Percentiles rank a stretch among this genome's conserved stretches.
These are phyloP conservation scores for Lasiosphaeris hirsuta DNA, from an alignment of 495 filamentous ascomycete genomes.

Conservation along the genomic window DNA sequence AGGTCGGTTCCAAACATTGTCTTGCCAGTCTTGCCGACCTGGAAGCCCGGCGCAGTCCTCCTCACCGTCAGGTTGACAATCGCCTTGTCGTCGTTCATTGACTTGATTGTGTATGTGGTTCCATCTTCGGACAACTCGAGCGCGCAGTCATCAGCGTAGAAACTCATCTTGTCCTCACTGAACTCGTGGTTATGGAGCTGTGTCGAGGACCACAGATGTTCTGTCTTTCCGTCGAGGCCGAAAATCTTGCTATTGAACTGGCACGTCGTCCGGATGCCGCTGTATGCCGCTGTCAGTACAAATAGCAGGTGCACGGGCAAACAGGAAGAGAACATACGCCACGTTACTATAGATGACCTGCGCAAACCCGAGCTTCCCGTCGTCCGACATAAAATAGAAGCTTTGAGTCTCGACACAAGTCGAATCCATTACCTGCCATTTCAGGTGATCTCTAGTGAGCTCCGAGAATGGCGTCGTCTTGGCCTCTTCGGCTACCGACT, in stretches of 20 bases:
- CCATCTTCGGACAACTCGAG: constrained; percentile 82
- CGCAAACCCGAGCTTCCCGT: constrained; percentile 69
- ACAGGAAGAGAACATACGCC: constrained; percentile 60
- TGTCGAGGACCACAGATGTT: constrained; percentile 77
- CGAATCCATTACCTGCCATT: constrained; percentile 75
- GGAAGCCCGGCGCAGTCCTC: constrained; percentile 73
- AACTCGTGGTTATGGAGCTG: constrained; percentile 73
- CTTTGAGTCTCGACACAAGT: constrained; percentile 95
- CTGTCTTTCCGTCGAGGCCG: constrained; percentile 61
- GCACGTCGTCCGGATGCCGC: constrained; percentile 81
- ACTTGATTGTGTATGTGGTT: constrained; percentile 78
- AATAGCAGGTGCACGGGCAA: not conserved
- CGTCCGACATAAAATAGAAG: constrained; percentile 84
- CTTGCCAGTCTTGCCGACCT: constrained; percentile 81
- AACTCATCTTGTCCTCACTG: constrained; percentile 74
- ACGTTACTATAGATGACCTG: constrained; percentile 99
- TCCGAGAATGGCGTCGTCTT: constrained; percentile 77
- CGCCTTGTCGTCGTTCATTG: constrained; percentile 67
- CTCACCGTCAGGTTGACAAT: constrained; percentile 82
- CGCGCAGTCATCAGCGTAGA: constrained; percentile 79
- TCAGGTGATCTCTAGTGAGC: constrained; percentile 69
- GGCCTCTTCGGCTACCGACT: constrained; percentile 76
- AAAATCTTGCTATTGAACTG: constrained; percentile 94
- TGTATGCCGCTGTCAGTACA: constrained; percentile 42
- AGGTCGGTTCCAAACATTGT: constrained; percentile 82